Base-by-base conservation (phyloP, 495 filamentous ascomycete species). In the Ascodesmis nigricans region DNA sequence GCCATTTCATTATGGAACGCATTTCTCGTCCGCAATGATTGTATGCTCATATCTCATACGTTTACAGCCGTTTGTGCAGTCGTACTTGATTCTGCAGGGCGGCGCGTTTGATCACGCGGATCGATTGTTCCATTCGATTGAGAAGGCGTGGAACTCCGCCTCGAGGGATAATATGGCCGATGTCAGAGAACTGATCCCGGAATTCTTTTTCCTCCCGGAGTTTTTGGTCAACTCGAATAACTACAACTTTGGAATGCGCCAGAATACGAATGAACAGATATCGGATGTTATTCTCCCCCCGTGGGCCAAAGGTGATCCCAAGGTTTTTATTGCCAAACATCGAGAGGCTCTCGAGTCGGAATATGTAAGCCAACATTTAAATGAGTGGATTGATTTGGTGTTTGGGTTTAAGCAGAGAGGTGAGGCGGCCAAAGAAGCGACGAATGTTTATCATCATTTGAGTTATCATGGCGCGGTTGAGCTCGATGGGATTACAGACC, bases 11-110 rank as follows among this genome's bases (percentile, higher is more conserved):
- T 95, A 93, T 49, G 87, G 87, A 25, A 97, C 87, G 4, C 87
- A 97, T 51, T 97, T 95, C 54, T 95, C 90, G 14, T 93, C 87
- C 3, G 90, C 87, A 13, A 97, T 93, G 87, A 95, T 92, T 33
- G 87, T 97, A 16, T 75, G 80, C 19, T 92, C 83, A 0, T 97
- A 92, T 47, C 65, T 97, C 27, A 93, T 95, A 42, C 75, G 87
- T 4, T 60, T 97, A 8, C 84, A 91, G 41, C 87, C 87, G 0
- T 97, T 95, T 52, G 82, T 92, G 33, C 77, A 91, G 46, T 91
- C 90, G 1, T 95, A 83, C 49, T 65, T 95, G n/a, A 62, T 95
- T n/a, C 64, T 95, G 5, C 87, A 97, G 53, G 87, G 90, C 15
- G 83, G 83, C n/a, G 78, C 59, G 16, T 97, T 95, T 51, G 87